Evolutionary conservation across 2,329 filamentous ascomycete species (phyloP).

Genomic region (Ambrosiella cleistominuta): DNA sequence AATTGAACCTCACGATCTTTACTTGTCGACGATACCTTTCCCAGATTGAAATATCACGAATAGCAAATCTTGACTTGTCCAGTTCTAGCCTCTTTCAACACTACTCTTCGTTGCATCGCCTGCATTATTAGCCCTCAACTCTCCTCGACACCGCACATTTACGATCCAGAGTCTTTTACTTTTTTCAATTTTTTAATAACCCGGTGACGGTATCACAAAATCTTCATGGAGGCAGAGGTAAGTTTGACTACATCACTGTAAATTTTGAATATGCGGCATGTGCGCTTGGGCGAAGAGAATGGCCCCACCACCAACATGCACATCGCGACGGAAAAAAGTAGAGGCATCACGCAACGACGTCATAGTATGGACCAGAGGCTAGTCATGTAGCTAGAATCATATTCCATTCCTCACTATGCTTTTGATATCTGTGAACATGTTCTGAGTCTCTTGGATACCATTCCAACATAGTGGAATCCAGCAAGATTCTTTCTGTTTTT

Average conservation of each 20-base stretch:
- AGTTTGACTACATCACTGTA: neutral
- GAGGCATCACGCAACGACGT: neutral
- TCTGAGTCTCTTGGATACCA: neutral
- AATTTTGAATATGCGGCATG: neutral
- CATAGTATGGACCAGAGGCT: neutral
- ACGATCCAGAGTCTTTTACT: neutral
- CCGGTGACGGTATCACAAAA: constrained; percentile 4
- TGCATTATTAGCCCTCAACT: neutral
- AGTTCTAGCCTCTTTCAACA: too few relatives aligned
- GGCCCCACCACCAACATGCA: neutral
- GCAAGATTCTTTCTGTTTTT: neutral
- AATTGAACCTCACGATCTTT: too few relatives aligned
- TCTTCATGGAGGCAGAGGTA: constrained; percentile 13
- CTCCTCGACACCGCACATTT: neutral
- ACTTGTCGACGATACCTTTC: too few relatives aligned
- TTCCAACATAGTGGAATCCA: neutral
- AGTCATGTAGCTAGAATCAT: neutral
- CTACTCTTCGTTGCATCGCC: too few relatives aligned
- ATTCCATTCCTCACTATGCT: neutral
- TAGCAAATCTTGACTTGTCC: too few relatives aligned
- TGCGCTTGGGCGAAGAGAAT: neutral
- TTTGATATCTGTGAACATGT: neutral
- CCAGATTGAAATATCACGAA: too few relatives aligned
- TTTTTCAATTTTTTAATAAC: neutral
- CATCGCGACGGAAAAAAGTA: neutral